Base-by-base conservation (phyloP, 2,329 filamentous ascomycete species). In the Aschersonia sp. region DNA sequence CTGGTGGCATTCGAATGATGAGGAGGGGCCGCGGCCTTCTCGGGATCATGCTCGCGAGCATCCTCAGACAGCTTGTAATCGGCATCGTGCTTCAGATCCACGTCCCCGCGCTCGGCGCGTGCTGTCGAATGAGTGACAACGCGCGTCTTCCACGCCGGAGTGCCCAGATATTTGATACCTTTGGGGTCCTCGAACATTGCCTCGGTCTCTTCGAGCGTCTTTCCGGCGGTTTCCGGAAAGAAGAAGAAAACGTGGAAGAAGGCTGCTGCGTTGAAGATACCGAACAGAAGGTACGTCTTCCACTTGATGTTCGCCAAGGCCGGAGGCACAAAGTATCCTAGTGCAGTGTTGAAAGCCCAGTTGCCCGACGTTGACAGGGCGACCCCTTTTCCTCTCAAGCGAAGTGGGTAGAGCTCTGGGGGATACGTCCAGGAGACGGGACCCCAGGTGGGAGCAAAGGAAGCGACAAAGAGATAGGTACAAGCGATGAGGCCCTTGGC, bases 401-500 rank as follows among this genome's bases (percentile, higher is more conserved):
- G 65, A 28, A 73, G 58, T 31, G 71, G 71, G 55, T 67, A 69
- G 30, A 71, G 60, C 60, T 84, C 80, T 12, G 77, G 75, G 0
- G 76, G 74, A 54, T 84, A 84, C 45, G 70, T 71, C 66, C 67
- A 72, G 46, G 67, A 69, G 3, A 70, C 66, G 1, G 72, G 72
- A n/a, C 70, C 71, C 68, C 68, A 71, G 10, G 69, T 72, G 0
- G 68, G 64, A 4, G 65, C 65, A 10, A 60, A 68, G 0, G 63
- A 66, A 0, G 76, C 77, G 20, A 82, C 77, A 48, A 82, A 78
- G 38, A 77, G 74, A 52, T 84, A 85, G 0, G 79, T 83, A 53
- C 73, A 80, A 2, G 47, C 72, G 80, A 85, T 84, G 48, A 84
- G 75, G 2, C 74, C 74, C 56, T 82, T 72, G 28, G 79, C 75